Base-by-base conservation (phyloP, 805 yeast genomes). In the Candida fluviatilis region DNA sequence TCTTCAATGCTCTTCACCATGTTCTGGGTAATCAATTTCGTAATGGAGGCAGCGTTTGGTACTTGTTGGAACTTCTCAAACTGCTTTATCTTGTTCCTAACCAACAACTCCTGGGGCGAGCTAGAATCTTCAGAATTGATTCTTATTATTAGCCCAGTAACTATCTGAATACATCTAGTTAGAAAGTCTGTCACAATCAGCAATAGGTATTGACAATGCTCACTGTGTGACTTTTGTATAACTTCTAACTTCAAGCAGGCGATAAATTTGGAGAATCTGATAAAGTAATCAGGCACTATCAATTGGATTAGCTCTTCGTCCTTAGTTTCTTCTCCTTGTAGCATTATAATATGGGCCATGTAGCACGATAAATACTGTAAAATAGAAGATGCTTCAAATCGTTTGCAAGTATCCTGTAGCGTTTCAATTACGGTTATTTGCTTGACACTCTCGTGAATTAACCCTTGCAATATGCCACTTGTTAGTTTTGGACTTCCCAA, bases 321-420 rank as follows among this genome's bases (percentile, higher is more conserved):
- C 21, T 26, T 36, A 18, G 18, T 38, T n/a, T 59, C 66, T 44
- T 68, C 73, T 12, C 50, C 51, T 43, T 68, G 71, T 13, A 67
- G 45, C 27, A 64, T 47, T n/a, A 60, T 46, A 4, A 64, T 41
- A 30, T 55, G 58, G 11, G 55, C 39, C 41, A 65, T 37, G 35
- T 49, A 64, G 24, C 57, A 48, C 31, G 52, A 51, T 14, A 61
- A 47, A 42, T 63, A 66, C 24, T 51, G 52, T 13, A 66, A 46
- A 11, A 57, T 47, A 13, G 45, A 37, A 16, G 40, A 40, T 3
- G 39, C 34, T 41, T 62, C 66, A 27, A 50, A 43, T 18, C 35
- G 27, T n/a, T 33, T 33, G 17, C n/a, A 14, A 13, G 28, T 27
- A 6, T 33, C 27, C 13, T 5, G 16, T 13, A 33, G 24, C n/a